phyloP scores from a whole-genome alignment of 2,329 filamentous ascomycete species.

The Biscogniauxia marginata region DNA sequence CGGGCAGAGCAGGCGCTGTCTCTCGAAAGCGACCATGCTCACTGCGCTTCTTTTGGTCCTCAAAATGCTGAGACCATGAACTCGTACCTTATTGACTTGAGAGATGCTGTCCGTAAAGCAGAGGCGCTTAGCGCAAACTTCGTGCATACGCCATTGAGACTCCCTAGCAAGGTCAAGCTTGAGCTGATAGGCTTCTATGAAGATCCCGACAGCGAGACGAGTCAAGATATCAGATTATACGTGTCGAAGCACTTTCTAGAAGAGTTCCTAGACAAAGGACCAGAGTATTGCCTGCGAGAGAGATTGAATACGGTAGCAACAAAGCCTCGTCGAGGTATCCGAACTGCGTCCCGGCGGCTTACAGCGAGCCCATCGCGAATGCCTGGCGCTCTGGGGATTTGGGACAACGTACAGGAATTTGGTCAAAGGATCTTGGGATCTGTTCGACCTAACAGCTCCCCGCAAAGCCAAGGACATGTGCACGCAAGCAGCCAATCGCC shows the following conservation, averaged over 20 bases:
- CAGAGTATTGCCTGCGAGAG: slow-evolving; percentile 53
- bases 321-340: slow-evolving; percentile 15
- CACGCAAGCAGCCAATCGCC: slow-evolving; percentile 26
- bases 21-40: slow-evolving; percentile 53
- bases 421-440: slow-evolving; percentile 27
- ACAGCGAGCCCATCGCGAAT: slow-evolving; percentile 7
- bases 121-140: slow-evolving; percentile 33
- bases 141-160: slow-evolving; percentile 45
- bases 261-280: slow-evolving; percentile 56
- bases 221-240: slow-evolving; percentile 48
- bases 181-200: slow-evolving; percentile 62
- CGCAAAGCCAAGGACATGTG: slow-evolving; percentile 12
- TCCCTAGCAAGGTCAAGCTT: slow-evolving; percentile 54
- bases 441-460: slow-evolving; percentile 11
- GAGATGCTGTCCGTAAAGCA: slow-evolving; percentile 38
- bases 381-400: slow-evolving; percentile 23
- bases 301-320: slow-evolving; percentile 41
- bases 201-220: slow-evolving; percentile 40
- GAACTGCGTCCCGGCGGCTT: slow-evolving; percentile 8
- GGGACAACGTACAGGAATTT: slow-evolving; percentile 28
- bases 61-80: slow-evolving; percentile 49
- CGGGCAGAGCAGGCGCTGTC: slow-evolving; percentile 52
- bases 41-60: slow-evolving; percentile 53
- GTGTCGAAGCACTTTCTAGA: slow-evolving; percentile 49
- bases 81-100: slow-evolving; percentile 38